Evolutionary conservation across 2,329 filamentous ascomycete species (phyloP).

Genomic region (Apiospora koreana): DNA sequence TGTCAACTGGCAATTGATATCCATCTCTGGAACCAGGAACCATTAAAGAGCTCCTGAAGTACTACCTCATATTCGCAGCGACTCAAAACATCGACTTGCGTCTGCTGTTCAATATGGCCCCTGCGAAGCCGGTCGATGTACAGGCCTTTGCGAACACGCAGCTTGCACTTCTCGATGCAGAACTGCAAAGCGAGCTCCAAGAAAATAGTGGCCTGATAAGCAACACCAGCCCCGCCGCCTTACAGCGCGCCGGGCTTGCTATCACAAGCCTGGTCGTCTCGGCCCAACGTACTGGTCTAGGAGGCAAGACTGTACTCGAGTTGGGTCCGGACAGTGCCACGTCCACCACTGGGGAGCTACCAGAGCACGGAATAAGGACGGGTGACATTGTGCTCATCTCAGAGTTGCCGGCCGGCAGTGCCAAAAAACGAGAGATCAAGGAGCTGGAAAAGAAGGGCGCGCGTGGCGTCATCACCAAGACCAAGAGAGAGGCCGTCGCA

Average conservation of each 20-base stretch:
- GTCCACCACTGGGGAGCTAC: constrained; percentile 52
- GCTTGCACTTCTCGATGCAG: constrained; percentile 67
- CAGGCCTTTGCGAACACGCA: constrained; percentile 71
- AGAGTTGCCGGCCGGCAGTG: constrained; percentile 72
- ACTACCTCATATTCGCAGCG: no score
- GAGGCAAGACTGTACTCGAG: constrained; percentile 88
- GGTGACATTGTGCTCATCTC: constrained; percentile 78
- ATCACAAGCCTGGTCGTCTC: constrained; percentile 73
- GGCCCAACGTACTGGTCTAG: constrained; percentile 83
- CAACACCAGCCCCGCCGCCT: constrained; percentile 65
- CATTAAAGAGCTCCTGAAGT: no score
- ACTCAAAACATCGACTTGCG: background rate
- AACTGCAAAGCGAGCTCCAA: constrained; percentile 71
- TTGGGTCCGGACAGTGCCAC: constrained; percentile 73
- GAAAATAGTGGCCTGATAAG: constrained; percentile 70
- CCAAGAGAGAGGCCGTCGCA: constrained; percentile 58
- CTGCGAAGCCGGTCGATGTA: constrained; percentile 56
- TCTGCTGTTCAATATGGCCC: constrained; percentile 31
- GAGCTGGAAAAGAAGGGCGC: constrained; percentile 69
- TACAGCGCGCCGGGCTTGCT: constrained; percentile 78
- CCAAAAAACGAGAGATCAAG: constrained; percentile 71
- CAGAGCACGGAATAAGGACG: constrained; percentile 73
- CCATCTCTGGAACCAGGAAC: no score
- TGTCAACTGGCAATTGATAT: background rate
- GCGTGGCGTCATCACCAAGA: constrained; percentile 69